phyloP scores from a whole-genome alignment of 495 filamentous ascomycete species.

The Corynascus novoguineensis region DNA sequence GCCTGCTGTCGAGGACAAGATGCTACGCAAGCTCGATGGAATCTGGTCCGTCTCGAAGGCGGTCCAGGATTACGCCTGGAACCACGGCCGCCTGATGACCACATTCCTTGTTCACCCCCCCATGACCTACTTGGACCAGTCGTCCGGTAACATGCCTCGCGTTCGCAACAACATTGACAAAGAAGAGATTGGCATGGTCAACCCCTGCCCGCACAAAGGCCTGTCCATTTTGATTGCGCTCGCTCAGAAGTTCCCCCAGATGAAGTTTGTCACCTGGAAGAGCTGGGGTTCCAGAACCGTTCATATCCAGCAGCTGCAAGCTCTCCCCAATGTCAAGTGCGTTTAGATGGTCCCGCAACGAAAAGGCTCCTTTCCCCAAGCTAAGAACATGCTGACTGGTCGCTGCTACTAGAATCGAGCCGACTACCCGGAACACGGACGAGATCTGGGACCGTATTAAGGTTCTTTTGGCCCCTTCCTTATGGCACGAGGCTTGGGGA shows the following conservation, averaged over 20 bases:
- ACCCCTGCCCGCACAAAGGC: conserved; percentile 31
- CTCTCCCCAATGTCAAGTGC: conserved; percentile 25
- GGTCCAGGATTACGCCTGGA: conserved; percentile 25
- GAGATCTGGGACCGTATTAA: conserved; percentile 33
- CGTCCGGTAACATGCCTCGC: conserved; percentile 17
- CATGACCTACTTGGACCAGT: conserved; percentile 23
- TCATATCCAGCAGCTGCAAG: conserved; percentile 14
- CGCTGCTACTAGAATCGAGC: conserved; percentile 16
- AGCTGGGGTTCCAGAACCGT: conserved; percentile 27
- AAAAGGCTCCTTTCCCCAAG: background rate
- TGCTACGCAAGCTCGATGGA: conserved; percentile 27
- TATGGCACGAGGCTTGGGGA: conserved; percentile 33
- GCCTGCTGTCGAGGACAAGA: conserved; percentile 15
- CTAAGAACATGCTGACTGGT: background rate
- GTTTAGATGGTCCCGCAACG: background rate
- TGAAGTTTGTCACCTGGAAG: conserved; percentile 30
- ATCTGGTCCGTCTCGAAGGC: conserved; percentile 30
- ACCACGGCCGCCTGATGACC: conserved; percentile 23
- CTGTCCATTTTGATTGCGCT: conserved; percentile 25
- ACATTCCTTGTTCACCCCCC: conserved; percentile 25
- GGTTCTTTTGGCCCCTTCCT: conserved; percentile 27
- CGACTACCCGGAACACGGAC: conserved; percentile 25
- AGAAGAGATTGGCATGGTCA: conserved; percentile 30
- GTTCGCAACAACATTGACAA: conserved; percentile 28
- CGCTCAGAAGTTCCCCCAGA: conserved; percentile 22